Evolutionary conservation across 1,284 basidiomycete genomes (phyloP).

Genomic region (Ganoderma lucidum): DNA sequence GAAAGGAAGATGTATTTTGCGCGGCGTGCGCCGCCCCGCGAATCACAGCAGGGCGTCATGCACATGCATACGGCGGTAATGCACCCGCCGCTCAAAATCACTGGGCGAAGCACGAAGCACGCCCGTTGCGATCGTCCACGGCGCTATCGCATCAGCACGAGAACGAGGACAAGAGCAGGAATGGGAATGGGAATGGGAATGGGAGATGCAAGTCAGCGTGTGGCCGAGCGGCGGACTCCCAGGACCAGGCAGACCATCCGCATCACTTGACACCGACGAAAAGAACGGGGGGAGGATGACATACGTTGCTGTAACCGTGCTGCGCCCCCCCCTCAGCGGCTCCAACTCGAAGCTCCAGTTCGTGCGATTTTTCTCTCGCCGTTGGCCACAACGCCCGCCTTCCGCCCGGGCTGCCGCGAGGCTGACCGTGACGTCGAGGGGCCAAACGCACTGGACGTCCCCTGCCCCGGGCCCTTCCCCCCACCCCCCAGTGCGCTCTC

Average conservation of each 20-base stretch:
- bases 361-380: not conserved
- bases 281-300: not conserved
- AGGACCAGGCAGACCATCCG: not conserved
- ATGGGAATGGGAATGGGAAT: too few relatives aligned
- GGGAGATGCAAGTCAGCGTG: too few relatives aligned
- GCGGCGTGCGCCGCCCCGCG: not conserved
- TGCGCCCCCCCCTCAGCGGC: not conserved
- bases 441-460: not conserved
- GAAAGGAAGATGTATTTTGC: not conserved
- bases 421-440: too few relatives aligned
- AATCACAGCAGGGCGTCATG: not conserved
- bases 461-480: too few relatives aligned
- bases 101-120: slow-evolving; percentile 6
- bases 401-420: not conserved
- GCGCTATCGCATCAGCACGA: not conserved
- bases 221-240: not conserved
- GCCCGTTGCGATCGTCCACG: not conserved
- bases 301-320: not conserved
- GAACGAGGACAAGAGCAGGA: too few relatives aligned
- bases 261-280: not conserved
- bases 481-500: not conserved
- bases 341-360: not conserved
- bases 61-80: not conserved
- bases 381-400: not conserved
- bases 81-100: not conserved